Evolutionary conservation across 2,329 filamentous ascomycete species (phyloP), one percentile per base, ranked within the genome.

Genomic region (Hypoxylon sp.): DNA sequence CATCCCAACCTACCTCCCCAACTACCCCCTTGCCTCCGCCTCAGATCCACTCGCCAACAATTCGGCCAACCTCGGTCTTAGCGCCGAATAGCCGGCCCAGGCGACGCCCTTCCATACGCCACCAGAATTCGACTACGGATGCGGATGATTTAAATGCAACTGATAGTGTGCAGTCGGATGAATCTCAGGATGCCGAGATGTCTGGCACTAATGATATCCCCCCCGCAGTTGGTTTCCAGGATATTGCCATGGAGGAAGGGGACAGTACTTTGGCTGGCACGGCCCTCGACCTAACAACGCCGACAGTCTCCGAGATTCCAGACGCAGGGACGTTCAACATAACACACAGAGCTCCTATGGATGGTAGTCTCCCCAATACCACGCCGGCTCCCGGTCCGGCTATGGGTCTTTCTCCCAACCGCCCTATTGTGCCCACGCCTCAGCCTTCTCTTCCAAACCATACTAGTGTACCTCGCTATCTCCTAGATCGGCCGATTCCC

Each of bases 271-370:
- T 97, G 37, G 90, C 93, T 42, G 90, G 89, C 58, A 88, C 92
- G 2, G 87, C 90, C 2, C 88, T 97, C 35, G 91, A 92, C 31
- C 81, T 97, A 67, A 89, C 91, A 2, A 91, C 93, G 6, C 92
- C 92, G 1, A 92, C 92, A 35, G 92, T 92, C 2, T 94, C 94
- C 0, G 93, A 96, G 75, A 88, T 90, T n/a, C 92, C 94, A 74
- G 93, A 97, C 73, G 88, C 92, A 11, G 94, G 95, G 62, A 93
- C 94, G 0, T 98, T 98, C 81, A 97, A 97, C 81, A 97, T 98
- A 75, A 94, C 93, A 6, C 95, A 98, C 79, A 91, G 92, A 58
- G 91, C 91, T 52, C 89, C 91, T 1, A 89, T 96, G 37, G 94
- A 97, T 76, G 93, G 93, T 54, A 97, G 93, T 79, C 91, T 95